Evolutionary conservation across 352 stramenopile species (phyloP), one percentile per base, ranked within the genome.

Genomic region (Phytophthora crassamura): DNA sequence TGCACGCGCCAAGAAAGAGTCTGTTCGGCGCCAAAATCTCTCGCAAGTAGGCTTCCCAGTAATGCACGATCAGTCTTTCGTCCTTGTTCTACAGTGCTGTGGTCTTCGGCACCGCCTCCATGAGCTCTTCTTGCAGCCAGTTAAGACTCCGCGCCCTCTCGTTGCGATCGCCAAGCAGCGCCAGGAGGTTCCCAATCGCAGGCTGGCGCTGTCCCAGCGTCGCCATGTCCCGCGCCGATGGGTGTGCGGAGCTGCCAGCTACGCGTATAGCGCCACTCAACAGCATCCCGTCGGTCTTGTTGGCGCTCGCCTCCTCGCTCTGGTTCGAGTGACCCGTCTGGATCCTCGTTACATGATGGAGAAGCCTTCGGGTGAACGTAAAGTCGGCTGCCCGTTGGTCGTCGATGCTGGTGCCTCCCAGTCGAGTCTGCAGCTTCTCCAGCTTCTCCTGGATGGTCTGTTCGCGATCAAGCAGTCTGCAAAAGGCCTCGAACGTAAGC

Each of bases 11-110:
- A 6, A 82, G 78, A 45, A 90, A 90, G 45, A 75, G 64, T 10
- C 68, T 91, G 18, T 75, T 91, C 40, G 80, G 84, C 7, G 65
- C 74, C 28, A 88, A 86, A 55, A 86, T 62, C 8, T 57, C 82
- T 36, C 78, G n/a, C n/a, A n/a, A n/a, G n/a, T n/a, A n/a, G n/a
- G n/a, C n/a, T n/a, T n/a, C n/a, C n/a, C n/a, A n/a, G n/a, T n/a
- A n/a, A n/a, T 30, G 4, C 25, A 30, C 25, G 25, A 30, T 30
- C 25, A 30, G 25, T 4, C 25, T 30, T 30, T 6, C 25, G 0
- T 30, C 2, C 25, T 30, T 30, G 25, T 30, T 5, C 28, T 61
- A 50, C 42, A 49, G 48, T 36, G 34, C 22, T 41, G 42, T 45
- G 39, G 49, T 38, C 18, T 39, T 40, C 10, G 57, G n/a, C 40